Base-by-base conservation (phyloP, 352 stramenopile species). In the Phytophthora chlamydospora region DNA sequence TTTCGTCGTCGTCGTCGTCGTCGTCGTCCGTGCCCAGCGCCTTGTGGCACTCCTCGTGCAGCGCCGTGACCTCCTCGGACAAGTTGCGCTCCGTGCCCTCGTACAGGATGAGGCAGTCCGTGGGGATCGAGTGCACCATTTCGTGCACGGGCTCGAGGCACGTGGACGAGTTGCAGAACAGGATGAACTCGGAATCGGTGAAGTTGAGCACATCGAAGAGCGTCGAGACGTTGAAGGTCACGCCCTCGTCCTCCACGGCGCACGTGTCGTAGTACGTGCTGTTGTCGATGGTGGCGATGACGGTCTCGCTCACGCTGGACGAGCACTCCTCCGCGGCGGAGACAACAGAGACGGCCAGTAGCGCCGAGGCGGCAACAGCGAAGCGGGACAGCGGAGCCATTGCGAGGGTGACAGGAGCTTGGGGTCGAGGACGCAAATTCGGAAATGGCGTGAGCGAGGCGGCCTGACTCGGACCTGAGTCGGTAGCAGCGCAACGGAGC, bases 111-210 rank as follows among this genome's bases (percentile, higher is more conserved):
- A 76, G 58, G 44, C 75, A 86, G 58, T 76, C 63, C 0, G 66
- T 68, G 32, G 74, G 71, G 27, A 80, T 66, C 8, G 60, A 66
- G 54, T 80, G 62, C 38, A 85, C 43, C 43, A 85, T 65, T 31
- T 73, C 65, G 65, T 89, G 76, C 50, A 89, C 56, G 17, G 79
- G 76, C 17, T 69, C 61, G 38, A 89, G 69, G 40, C 79, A 89
- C 19, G 62, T 71, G 5, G 67, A 76, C 19, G 74, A 80, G 58
- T 76, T 75, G 60, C 78, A 88, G 49, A 82, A 84, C 45, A 55
- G 62, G 44, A 83, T 36, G 41, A 88, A 75, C 34, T 85, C 78
- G 17, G 60, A 40, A n/a, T 48, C 16, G 8, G 61, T 73, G 50
- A 88, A 70, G 46, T 84, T 78, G 34, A 67, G 56, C 34, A 73